phyloP scores from a whole-genome alignment of 1,284 basidiomycete species.

The Melampsora americana region DNA sequence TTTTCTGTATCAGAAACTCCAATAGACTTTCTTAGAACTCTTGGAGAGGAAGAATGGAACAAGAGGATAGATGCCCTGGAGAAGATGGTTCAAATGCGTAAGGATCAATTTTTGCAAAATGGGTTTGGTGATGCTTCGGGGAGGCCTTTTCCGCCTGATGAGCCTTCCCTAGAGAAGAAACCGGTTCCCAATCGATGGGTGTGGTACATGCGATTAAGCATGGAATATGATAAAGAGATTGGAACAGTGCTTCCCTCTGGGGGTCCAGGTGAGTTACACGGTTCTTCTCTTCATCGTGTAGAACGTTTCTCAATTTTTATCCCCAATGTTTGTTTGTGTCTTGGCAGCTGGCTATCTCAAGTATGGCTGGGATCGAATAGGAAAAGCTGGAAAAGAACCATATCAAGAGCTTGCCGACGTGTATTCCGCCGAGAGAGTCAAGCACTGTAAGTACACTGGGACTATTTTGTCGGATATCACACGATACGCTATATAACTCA shows the following conservation, averaged over 20 bases:
- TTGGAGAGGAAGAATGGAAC: constrained; percentile 18
- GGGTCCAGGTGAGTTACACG: constrained; percentile 32
- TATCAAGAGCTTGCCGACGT: constrained; percentile 38
- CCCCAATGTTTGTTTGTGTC: not conserved
- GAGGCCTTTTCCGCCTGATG: constrained; percentile 22
- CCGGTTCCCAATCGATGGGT: constrained; percentile 42
- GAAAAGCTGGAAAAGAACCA: constrained; percentile 33
- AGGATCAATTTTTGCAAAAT: constrained; percentile 12
- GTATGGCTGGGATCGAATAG: constrained; percentile 43
- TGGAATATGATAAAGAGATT: constrained; percentile 30
- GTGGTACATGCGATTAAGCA: constrained; percentile 41
- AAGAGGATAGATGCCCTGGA: constrained; percentile 11
- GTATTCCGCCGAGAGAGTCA: constrained; percentile 28
- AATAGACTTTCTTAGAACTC: constrained; percentile 30
- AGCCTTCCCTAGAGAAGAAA: constrained; percentile 34
- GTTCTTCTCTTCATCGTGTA: not conserved
- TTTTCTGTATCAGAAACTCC: constrained; percentile 8
- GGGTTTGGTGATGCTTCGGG: constrained; percentile 35
- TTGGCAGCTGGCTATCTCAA: constrained; percentile 40
- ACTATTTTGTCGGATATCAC: no score
- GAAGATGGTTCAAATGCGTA: constrained; percentile 24
- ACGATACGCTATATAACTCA: no score
- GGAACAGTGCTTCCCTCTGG: constrained; percentile 26
- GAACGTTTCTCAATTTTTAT: not conserved
- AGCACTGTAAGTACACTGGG: constrained; percentile 19